Percentiles rank a stretch among this genome's conserved stretches.
phyloP scores from a whole-genome alignment of 257 asterid genomes.

The Solanum ossicruentum region DNA sequence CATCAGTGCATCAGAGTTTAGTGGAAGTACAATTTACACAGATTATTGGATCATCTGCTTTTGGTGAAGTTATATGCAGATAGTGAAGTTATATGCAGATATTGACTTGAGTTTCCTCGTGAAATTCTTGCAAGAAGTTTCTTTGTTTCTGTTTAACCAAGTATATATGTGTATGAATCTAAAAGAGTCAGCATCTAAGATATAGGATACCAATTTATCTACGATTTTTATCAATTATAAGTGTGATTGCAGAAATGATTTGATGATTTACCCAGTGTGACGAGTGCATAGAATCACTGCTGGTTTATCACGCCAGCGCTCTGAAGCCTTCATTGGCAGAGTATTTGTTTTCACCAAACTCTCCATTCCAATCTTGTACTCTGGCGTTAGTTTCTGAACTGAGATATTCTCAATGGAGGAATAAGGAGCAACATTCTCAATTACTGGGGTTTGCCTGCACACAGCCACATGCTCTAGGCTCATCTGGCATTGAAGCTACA shows the following conservation, averaged over 20 bases:
- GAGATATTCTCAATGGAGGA: slow-evolving; percentile 43
- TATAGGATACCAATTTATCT: background rate
- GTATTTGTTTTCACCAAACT: slow-evolving; percentile 45
- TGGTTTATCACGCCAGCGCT: slow-evolving; percentile 57
- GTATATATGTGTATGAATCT: background rate
- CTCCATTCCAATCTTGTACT: slow-evolving; percentile 57
- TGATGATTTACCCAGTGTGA: slow-evolving; percentile 50
- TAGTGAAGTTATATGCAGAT: background rate
- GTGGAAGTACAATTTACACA: background rate
- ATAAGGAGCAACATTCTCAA: slow-evolving; percentile 47
- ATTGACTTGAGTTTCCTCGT: background rate
- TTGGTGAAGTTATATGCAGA: background rate
- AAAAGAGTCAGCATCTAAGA: background rate
- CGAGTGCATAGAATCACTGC: slow-evolving; percentile 70
- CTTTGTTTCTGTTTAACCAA: background rate
- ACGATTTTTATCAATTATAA: background rate
- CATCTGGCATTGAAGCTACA: slow-evolving; percentile 62
- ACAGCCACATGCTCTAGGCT: slow-evolving; percentile 60
- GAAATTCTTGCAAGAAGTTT: background rate
- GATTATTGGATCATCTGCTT: background rate
- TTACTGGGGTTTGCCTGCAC: slow-evolving; percentile 41
- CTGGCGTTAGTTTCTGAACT: slow-evolving; percentile 58
- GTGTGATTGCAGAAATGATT: background rate
- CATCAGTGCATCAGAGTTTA: background rate
- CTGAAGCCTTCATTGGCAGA: slow-evolving; percentile 62